Evolutionary conservation across 257 asterid species (phyloP).

Genomic region (Nicotiana knightiana): DNA sequence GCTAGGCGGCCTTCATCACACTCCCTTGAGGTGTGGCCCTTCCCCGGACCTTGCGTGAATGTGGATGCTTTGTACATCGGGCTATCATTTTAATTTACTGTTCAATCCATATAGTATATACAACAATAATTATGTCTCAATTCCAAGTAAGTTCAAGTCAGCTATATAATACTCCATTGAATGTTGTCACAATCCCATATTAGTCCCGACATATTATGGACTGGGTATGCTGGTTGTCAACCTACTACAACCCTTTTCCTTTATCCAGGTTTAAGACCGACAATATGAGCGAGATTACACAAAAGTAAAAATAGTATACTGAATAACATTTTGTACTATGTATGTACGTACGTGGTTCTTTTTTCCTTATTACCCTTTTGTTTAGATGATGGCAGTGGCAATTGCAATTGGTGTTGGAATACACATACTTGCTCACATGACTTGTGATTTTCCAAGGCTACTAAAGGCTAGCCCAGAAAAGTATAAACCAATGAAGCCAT

Average conservation of each 20-base stretch:
- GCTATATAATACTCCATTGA: neutral
- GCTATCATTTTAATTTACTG: neutral
- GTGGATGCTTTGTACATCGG: too few species aligned
- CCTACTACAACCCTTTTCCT: neutral
- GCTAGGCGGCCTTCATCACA: too few species aligned
- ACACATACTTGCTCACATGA: conserved; percentile 59
- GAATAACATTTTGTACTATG: neutral
- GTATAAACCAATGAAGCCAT: conserved; percentile 42
- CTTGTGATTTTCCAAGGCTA: conserved; percentile 79
- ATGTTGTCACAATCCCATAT: neutral
- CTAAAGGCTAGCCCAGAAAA: conserved; percentile 33
- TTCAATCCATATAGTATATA: neutral
- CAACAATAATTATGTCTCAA: neutral
- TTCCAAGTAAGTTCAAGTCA: neutral
- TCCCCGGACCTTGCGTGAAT: too few species aligned
- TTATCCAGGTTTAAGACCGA: neutral
- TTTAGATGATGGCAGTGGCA: conserved; percentile 57
- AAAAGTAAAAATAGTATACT: neutral
- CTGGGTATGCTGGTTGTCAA: neutral
- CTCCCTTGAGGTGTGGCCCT: too few species aligned
- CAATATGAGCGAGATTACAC: neutral
- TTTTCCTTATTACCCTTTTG: neutral
- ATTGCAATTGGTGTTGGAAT: conserved; percentile 63
- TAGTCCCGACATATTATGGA: neutral
- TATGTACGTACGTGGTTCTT: neutral